phyloP scores from a whole-genome alignment of 2,329 filamentous ascomycete species.

The Arthrobotrys entomopaga region DNA sequence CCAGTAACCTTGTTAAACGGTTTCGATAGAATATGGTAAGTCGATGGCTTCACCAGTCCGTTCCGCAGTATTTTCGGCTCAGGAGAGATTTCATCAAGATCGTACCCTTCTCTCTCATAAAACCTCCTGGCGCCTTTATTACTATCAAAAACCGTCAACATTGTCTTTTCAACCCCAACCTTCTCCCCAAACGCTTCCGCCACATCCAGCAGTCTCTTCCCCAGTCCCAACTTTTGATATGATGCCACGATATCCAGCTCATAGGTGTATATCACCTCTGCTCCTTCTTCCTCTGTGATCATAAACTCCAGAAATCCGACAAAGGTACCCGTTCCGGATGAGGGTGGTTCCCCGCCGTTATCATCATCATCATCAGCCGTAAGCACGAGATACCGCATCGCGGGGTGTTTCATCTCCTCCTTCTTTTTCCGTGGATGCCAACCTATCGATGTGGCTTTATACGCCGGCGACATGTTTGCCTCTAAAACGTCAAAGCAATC shows the following conservation, averaged over 20 bases:
- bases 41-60: conserved; percentile 65
- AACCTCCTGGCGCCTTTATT: conserved; percentile 57
- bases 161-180: conserved; percentile 56
- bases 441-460: conserved; percentile 56
- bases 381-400: conserved; percentile 58
- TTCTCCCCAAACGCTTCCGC: conserved; percentile 57
- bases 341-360: conserved; percentile 60
- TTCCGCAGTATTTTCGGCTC: conserved; percentile 65
- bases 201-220: conserved; percentile 54
- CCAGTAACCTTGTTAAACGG: conserved; percentile 55
- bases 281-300: conserved; percentile 57
- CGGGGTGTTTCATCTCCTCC: conserved; percentile 58
- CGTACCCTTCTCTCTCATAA: conserved; percentile 57
- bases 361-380: conserved; percentile 68
- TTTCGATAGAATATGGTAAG: conserved; percentile 69
- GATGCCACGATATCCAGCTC: conserved; percentile 56
- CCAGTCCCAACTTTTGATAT: conserved; percentile 51
- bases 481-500: conserved; percentile 57
- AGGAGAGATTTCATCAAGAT: conserved; percentile 67
- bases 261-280: conserved; percentile 57
- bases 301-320: conserved; percentile 58
- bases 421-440: conserved; percentile 57
- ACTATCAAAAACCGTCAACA: conserved; percentile 58
- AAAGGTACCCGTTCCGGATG: conserved; percentile 57
- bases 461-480: conserved; percentile 56